A percentile compares a stretch with the other conserved stretches of the same genome.
These are phyloP conservation scores for Gymnopilus junonius DNA, from an alignment of 768 basidiomycete species.

Conservation along the genomic window DNA sequence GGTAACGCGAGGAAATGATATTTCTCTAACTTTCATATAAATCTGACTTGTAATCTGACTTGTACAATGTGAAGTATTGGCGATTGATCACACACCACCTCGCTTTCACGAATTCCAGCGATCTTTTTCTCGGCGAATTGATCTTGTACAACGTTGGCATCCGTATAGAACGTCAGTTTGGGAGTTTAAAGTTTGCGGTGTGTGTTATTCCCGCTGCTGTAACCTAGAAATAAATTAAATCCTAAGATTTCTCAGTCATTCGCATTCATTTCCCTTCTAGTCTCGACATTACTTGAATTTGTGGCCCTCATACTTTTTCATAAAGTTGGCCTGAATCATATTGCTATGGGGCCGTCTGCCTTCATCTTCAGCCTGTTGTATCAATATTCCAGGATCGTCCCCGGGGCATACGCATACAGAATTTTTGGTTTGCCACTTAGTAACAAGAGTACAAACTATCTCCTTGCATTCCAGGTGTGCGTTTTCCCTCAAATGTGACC, in stretches of 20 bases:
- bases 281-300: constrained; percentile 74
- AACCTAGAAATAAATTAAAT: constrained; percentile 9
- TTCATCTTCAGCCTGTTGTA: constrained; percentile 82
- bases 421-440: constrained; percentile 75
- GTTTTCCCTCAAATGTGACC: not conserved
- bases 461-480: constrained; percentile 73
- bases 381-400: constrained; percentile 81
- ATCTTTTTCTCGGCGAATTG: constrained; percentile 78
- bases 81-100: constrained; percentile 74
- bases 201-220: constrained; percentile 25
- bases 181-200: constrained; percentile 87
- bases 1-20: constrained; percentile 77
- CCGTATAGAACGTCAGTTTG: constrained; percentile 83
- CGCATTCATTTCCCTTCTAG: constrained; percentile 63
- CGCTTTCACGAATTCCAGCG: constrained; percentile 83
- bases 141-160: constrained; percentile 73
- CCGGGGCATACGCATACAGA: constrained; percentile 73
- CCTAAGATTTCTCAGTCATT: constrained; percentile 61
- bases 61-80: constrained; percentile 75
- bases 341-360: constrained; percentile 78
- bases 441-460: constrained; percentile 77
- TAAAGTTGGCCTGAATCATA: constrained; percentile 68
- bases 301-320: constrained; percentile 66
- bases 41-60: too few relatives aligned
- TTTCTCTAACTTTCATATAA: constrained; percentile 9